Base-by-base conservation (phyloP, 2,329 filamentous ascomycete species). In the Aotearoamyces nothofagi region DNA sequence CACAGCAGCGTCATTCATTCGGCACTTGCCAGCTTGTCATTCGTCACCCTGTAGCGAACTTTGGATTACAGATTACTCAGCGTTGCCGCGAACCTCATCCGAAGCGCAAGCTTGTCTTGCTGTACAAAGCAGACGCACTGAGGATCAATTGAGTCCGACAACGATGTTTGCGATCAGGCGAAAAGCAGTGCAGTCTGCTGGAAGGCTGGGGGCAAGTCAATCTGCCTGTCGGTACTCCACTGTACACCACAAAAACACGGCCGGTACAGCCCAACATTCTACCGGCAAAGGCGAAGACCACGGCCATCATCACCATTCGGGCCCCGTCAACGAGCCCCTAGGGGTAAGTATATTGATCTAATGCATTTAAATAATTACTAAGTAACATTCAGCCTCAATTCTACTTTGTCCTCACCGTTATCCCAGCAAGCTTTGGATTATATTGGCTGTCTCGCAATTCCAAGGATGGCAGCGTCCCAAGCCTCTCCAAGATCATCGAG, bases 401-500 rank as follows among this genome's bases (percentile, higher is more conserved):
- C 46, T 69, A 52, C 47, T 36, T 60, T 26, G 43, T 52, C 24
- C 41, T 68, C 22, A 55, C 52, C 24, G 40, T 50, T 8, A 50
- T 69, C 27, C 64, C 65, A 7, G 33, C 53, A 19, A 51, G 49
- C 25, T 42, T 56, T 33, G 56, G 51, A 29, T 32, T 66, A 16
- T 66, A 64, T 45, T 46, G 51, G 23, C 38, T 59, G 31, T 57
- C 61, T 25, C 49, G 52, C 30, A 39, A 42, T 8, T 35, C 37
- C 15, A 35, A 38, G 16, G 50, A 58, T 43, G 52, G 52, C 23
- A 50, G 53, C 28, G 44, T 51, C 28, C 49, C 56, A 4, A 51
- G 51, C 36, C 45, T 67, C 34, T 60, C 61, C 49, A 44, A 35
- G 15, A 15, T 69, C 43, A 69, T 78, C 44, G 52, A 62, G 39